Evolutionary conservation across 768 basidiomycete species (phyloP), one percentile per base, ranked within the genome.

Genomic region (Fomitopsis pulvina): DNA sequence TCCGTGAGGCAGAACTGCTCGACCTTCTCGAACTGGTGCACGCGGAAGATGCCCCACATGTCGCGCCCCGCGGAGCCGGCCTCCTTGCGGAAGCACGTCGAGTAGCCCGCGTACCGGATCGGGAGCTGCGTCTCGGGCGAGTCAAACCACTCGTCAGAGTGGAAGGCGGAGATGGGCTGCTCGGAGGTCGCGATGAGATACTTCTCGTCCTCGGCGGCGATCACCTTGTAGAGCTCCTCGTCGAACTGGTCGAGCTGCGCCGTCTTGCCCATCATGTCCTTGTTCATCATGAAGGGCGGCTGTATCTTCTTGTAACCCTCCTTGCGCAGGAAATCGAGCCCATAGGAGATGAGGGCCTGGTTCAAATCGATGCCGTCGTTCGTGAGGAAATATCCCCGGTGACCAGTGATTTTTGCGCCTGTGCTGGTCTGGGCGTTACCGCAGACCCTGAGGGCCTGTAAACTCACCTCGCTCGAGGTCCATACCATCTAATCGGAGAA

Each of bases 41-140:
- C 95, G 21, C 96, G 90, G 83, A 99, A 99, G 69, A 98, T 97
- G 50, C 96, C 96, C 93, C 96, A 97, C 77, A 95, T 97, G 59
- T 99, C 96, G 48, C 92, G 86, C 3, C 96, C 96, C 7, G 92
- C 92, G 2, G 92, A 88, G 28, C 96, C 96, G 2, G 96, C 96
- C 72, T 99, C 96, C 71, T 98, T 98, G 25, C 96, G 85, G 85
- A 99, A 99, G 68, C 95, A 98, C 14, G 95, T 98, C 61, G 85
- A 90, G 66, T 85, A 90, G 20, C 87, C 87, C 0, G 88, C 88
- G 60, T 87, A 96, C 70, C 78, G 77, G 63, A 96, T 77, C 1
- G 96, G 96, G n/a, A 99, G 83, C 64, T 95, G 92, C 22, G 79
- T 81, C 42, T 90, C 83, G 1, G 93, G 93, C 65, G 83, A 81